These are phyloP conservation scores for Lichtheimia corymbifera DNA, from an alignment of 371 early-diverging fungal genomes.

Conservation along the genomic window DNA sequence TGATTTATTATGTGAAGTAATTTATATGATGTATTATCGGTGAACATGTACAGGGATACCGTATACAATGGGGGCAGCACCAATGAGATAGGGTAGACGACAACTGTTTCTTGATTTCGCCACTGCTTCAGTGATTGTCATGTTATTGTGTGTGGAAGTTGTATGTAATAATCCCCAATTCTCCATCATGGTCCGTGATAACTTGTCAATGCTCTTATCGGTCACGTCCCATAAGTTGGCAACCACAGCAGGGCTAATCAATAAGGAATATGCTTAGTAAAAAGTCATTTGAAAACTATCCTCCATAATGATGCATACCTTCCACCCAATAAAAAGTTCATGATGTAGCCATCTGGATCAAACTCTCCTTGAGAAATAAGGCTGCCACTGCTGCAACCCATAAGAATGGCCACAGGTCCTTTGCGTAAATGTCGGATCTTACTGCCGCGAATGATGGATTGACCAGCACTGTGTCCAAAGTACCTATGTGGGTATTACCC, in stretches of 20 bases:
- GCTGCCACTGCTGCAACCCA: slow-evolving; percentile 92
- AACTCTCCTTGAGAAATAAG: slow-evolving; percentile 78
- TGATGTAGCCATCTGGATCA: slow-evolving; percentile 80
- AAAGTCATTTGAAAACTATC: background rate
- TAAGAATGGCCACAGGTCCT: slow-evolving; percentile 78
- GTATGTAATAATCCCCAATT: slow-evolving; percentile 68
- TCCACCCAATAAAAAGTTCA: slow-evolving; percentile 82
- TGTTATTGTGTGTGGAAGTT: background rate
- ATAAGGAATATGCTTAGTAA: background rate
- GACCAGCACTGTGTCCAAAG: slow-evolving; percentile 98
- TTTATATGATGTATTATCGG: too few species aligned
- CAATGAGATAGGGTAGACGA: slow-evolving; percentile 84
- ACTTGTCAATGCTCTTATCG: slow-evolving; percentile 96
- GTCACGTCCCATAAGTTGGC: slow-evolving; percentile 99
- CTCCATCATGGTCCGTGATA: slow-evolving; percentile 67
- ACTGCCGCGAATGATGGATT: slow-evolving; percentile 76
- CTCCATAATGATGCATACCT: slow-evolving; percentile 35
- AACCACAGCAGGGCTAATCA: slow-evolving; percentile 76
- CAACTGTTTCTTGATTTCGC: slow-evolving; percentile 74
- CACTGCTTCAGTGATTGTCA: slow-evolving; percentile 76
- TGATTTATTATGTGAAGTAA: too few species aligned
- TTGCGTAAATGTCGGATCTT: slow-evolving; percentile 62
- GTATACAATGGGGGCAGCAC: slow-evolving; percentile 95
- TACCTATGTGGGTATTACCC: slow-evolving; percentile 54
- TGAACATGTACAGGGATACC: slow-evolving; percentile 78